phyloP scores from a whole-genome alignment of 129 eudicot genomes.

The Helianthus annuus region HanXRQr2.0-SUNRISE NC_035434.2:92501049-92501548 shows the following conservation, averaged over 20 bases:
- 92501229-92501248: not conserved
- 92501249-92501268: not conserved
- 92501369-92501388: constrained; percentile 6
- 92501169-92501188: too few species aligned
- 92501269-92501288: not conserved
- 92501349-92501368: constrained; percentile 15
- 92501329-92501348: constrained; percentile 4
- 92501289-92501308: constrained; percentile 12
- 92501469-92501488: constrained; percentile 43
- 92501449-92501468: constrained; percentile 38
- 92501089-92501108: too few species aligned
- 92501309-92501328: constrained; percentile 7
- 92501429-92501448: not conserved
- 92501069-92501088: too few species aligned
- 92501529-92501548: constrained; percentile 91
- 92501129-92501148: too few species aligned
- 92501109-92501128: too few species aligned
- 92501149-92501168: too few species aligned
- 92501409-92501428: constrained; percentile 3
- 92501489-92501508: constrained; percentile 88
- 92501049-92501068: too few species aligned
- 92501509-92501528: constrained; percentile 67
- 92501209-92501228: not conserved
- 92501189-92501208: not conserved
- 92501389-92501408: constrained; percentile 7